Base-by-base conservation (phyloP, 164 flowering plant genomes). In the grape (Vitis vinifera) region DNA sequence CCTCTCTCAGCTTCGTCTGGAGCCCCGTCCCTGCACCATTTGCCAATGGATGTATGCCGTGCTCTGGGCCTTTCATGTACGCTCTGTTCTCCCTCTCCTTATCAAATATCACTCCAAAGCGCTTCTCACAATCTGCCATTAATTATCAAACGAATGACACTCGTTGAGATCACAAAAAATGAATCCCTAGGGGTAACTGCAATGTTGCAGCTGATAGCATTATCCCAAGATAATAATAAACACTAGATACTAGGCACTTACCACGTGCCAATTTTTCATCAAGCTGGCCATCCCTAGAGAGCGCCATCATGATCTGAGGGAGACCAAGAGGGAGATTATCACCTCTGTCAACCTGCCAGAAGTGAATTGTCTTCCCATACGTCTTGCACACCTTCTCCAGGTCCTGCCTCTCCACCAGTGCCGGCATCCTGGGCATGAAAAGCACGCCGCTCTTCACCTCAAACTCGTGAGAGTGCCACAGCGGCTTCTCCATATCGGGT, bases 381-480 rank as follows among this genome's bases (percentile, higher is more conserved):
- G 98, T 91, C 77, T 88, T 86, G 75, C 69, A 67, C 0, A 91
- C 86, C 69, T 91, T 92, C 16, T 87, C 90, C 13, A 94, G 75
- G 50, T 88, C 97, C 67, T 76, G 84, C 0, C 91, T 76, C 78
- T 92, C 79, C 6, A 92, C 65, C 1, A 87, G 80, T 1, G 88
- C 91, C 0, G 97, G 97, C 10, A 92, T 78, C 0, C 88, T 86
- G 0, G 97, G 95, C 88, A 94, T 78, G 90, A 89, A 92, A 12
- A 91, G 77, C 15, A 78, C 62, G 15, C 97, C 98, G 53, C 97
- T 82, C 85, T 91, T 92, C 65, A 94, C 98, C 71, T 94, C 97
- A 76, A 74, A 92, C 88, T 86, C 93, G 69, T 94, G 98, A 0
- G 88, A 80, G 78, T 94, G 98, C 98, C 98, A 94, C 37, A 94